Evolutionary conservation across 1,284 basidiomycete species (phyloP).

Genomic region (Amylostereum areolatum): DNA sequence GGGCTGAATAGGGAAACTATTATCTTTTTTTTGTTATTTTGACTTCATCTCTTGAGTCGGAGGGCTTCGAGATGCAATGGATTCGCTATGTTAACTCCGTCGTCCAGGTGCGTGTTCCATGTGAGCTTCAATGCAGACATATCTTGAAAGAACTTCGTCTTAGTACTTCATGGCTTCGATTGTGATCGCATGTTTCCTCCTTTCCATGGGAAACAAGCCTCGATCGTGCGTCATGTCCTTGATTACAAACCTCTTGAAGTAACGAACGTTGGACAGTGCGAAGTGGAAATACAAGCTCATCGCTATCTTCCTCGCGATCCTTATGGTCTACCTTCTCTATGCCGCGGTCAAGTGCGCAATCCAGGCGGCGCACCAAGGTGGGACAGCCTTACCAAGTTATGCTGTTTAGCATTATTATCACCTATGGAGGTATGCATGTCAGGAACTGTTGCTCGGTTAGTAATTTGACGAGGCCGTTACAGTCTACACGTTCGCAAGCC

Average conservation of each 20-base stretch:
- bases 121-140: not conserved
- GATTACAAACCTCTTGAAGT: not conserved
- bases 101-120: conserved; percentile 48
- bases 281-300: conserved; percentile 84
- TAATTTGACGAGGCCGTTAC: not conserved
- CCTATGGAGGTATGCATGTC: conserved; percentile 66
- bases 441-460: not conserved
- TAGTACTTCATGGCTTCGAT: conserved; percentile 75
- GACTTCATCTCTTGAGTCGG: conserved; percentile 81
- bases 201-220: conserved; percentile 96
- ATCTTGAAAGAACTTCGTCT: conserved; percentile 7
- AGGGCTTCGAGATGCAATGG: conserved; percentile 60
- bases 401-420: conserved; percentile 80
- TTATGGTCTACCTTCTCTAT: conserved; percentile 80
- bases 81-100: conserved; percentile 79
- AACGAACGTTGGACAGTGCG: conserved; percentile 39
- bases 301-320: conserved; percentile 68
- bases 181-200: conserved; percentile 62
- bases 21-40: conserved; percentile 96
- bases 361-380: conserved; percentile 59
- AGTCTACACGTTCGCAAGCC: conserved; percentile 71
- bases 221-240: conserved; percentile 31
- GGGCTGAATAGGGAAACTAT: conserved; percentile 69
- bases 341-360: conserved; percentile 74
- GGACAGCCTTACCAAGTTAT: conserved; percentile 67